Evolutionary conservation across 192 early-diverging fungal species (phyloP).

Genomic region (Funneliformis geosporum): DNA sequence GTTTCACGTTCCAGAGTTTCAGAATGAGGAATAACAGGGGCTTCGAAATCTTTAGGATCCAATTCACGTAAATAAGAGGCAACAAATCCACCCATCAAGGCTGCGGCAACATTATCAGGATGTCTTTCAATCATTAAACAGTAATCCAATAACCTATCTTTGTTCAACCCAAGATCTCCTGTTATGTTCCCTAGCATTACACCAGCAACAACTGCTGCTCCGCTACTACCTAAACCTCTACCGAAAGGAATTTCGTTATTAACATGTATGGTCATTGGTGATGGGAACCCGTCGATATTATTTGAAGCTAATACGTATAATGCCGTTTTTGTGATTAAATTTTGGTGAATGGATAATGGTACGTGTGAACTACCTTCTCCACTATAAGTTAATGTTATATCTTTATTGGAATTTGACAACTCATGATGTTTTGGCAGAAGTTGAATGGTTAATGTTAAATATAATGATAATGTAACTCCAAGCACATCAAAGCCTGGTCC

Average conservation of each 20-base stretch:
- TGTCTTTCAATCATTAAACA: slow-evolving; percentile 93
- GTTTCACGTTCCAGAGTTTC: slow-evolving; percentile 41
- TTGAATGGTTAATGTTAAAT: slow-evolving; percentile 70
- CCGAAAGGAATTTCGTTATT: slow-evolving; percentile 94
- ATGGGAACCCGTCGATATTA: slow-evolving; percentile 61
- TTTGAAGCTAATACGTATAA: slow-evolving; percentile 81
- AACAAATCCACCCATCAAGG: slow-evolving; percentile 93
- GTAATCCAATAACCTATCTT: slow-evolving; percentile 87
- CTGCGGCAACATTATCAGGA: slow-evolving; percentile 96
- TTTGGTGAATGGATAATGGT: slow-evolving; percentile 73
- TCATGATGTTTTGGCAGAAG: slow-evolving; percentile 31
- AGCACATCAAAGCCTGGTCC: slow-evolving; percentile 98
- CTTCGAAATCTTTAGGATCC: slow-evolving; percentile 47
- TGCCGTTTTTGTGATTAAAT: slow-evolving; percentile 93
- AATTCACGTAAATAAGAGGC: slow-evolving; percentile 77
- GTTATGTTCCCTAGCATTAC: slow-evolving; percentile 79
- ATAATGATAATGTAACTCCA: slow-evolving; percentile 87
- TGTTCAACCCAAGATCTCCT: slow-evolving; percentile 64
- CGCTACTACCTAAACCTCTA: slow-evolving; percentile 95
- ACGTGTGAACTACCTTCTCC: slow-evolving; percentile 76
- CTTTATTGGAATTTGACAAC: slow-evolving; percentile 6
- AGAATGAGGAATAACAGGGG: slow-evolving; percentile 49
- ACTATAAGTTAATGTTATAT: slow-evolving; percentile 56
- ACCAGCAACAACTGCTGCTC: slow-evolving; percentile 93
- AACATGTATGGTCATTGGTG: slow-evolving; percentile 69